Evolutionary conservation across 306 rosid species (phyloP), one percentile per base, ranked within the genome.

Genomic region (Ceratonia siliqua): DNA sequence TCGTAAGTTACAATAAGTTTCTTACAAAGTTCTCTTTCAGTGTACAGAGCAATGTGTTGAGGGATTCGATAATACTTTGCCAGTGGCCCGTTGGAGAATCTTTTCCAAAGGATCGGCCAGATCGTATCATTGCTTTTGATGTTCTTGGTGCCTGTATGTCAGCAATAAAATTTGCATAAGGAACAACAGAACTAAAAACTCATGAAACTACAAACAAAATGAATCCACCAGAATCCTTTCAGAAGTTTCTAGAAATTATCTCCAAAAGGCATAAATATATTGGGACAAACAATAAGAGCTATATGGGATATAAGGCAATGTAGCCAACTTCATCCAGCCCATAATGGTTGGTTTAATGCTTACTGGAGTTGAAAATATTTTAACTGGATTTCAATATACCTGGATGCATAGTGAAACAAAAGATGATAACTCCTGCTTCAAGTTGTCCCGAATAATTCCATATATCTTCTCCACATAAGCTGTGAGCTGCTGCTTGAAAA

Each of bases 401-500:
- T 89, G 97, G 81, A 89, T 86, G 66, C 97, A 89, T 72, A 74
- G 76, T 25, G 96, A 87, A 74, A 92, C 82, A 65, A 89, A 75
- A 0, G 93, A 75, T 18, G 88, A 67, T 57, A 89, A 80, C 77
- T 92, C 97, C 82, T 86, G 87, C 84, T 89, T 92, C 89, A 92
- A 83, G 85, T 92, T 92, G 80, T 89, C 97, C 57, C 97, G 88
- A 72, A 92, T 68, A 36, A 92, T 92, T 76, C 97, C 97, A 2
- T 89, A 92, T 76, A 89, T 92, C 88, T 92, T 92, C 82, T 92
- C 97, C 50, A 92, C 88, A 75, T 89, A 92, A 32, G 97, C 97
- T 55, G 93, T 89, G 74, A 92, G 88, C 89, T 92, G 97, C 85
- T 92, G 97, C 93, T 89, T 92, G 85, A 92, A 92, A 63, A 92